Base-by-base conservation (phyloP, 345 rosid species). In the Euphorbia pulcherrima region DNA sequence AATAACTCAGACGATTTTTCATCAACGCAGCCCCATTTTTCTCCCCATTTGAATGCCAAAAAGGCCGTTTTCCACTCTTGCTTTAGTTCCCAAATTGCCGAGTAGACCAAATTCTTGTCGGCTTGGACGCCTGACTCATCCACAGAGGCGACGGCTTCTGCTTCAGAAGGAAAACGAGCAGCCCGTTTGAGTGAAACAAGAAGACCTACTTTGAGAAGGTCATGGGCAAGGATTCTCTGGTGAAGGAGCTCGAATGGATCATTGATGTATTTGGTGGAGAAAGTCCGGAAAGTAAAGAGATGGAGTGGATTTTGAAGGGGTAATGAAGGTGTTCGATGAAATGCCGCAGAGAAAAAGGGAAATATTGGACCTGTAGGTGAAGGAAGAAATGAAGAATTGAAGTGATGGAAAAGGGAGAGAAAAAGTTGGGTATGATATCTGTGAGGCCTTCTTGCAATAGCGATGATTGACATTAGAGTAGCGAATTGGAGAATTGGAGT, bases 31-130 rank as follows among this genome's bases (percentile, higher is more conserved):
- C 79, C 79, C 59, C 84, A 67, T 72, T 80, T 84, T 56, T 84
- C 84, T 0, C 88, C 94, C 97, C 94, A 90, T 69, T 87, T 87
- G 72, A 90, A 90, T 3, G 81, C 96, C 64, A 86, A 74, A 77
- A 83, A 81, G 6, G 97, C 94, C 72, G 81, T 71, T 57, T 82
- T 87, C 92, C 98, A 90, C 27, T 86, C 83, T 56, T 73, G 78
- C 74, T 83, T 84, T 62, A 87, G 14, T 30, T 76, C 79, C 97
- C 88, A 89, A 50, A 89, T 86, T 30, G 82, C 60, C 26, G 94
- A 80, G 74, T 48, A 79, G 10, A 93, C 69, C 81, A 84, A 73
- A 12, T 79, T 72, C 51, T 40, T 47, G 64, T 60, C 76, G 6
- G 85, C 81, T 44, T 64, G 55, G 56, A 86, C 74, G 18, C 84